These are phyloP conservation scores for Monilinia vaccinii-corymbosi DNA, from an alignment of 2,329 filamentous ascomycete species.

Conservation along the genomic window DNA sequence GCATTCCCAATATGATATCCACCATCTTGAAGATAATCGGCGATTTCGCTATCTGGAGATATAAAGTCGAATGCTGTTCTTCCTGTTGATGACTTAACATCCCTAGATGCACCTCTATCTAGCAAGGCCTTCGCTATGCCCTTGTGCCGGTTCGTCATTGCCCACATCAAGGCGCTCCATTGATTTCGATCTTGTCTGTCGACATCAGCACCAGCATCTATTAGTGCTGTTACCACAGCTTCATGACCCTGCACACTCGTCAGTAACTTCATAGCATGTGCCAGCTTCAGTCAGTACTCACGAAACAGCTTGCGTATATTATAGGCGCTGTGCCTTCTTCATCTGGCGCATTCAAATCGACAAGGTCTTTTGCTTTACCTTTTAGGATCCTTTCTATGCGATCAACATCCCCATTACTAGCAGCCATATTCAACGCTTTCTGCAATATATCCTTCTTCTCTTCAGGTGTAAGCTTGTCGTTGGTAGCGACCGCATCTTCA, in stretches of 20 bases:
- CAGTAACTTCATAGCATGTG: slow-evolving; percentile 13
- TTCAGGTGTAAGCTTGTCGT: slow-evolving; percentile 62
- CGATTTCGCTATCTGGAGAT: slow-evolving; percentile 91
- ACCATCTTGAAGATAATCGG: slow-evolving; percentile 87
- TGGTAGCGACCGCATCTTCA: slow-evolving; percentile 68
- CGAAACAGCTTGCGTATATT: slow-evolving; percentile 97
- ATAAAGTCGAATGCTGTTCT: slow-evolving; percentile 95
- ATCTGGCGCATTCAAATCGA: slow-evolving; percentile 82
- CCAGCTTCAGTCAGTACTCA: slow-evolving; percentile 35
- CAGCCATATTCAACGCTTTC: slow-evolving; percentile 85
- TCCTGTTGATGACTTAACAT: slow-evolving; percentile 89
- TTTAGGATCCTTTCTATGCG: slow-evolving; percentile 68
- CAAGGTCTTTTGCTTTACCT: slow-evolving; percentile 63
- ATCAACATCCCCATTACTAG: slow-evolving; percentile 87
- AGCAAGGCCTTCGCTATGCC: slow-evolving; percentile 86
- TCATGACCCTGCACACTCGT: slow-evolving; percentile 61
- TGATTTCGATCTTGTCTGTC: slow-evolving; percentile 93
- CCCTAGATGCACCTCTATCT: slow-evolving; percentile 89
- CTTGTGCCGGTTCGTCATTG: slow-evolving; percentile 97
- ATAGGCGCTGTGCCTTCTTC: slow-evolving; percentile 93
- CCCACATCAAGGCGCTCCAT: slow-evolving; percentile 99
- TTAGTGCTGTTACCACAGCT: slow-evolving; percentile 71
- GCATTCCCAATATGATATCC: slow-evolving; percentile 82
- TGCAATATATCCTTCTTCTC: slow-evolving; percentile 80
- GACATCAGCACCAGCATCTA: slow-evolving; percentile 79